phyloP scores from a whole-genome alignment of 768 basidiomycete species.

The Boletus reticulatus region DNA sequence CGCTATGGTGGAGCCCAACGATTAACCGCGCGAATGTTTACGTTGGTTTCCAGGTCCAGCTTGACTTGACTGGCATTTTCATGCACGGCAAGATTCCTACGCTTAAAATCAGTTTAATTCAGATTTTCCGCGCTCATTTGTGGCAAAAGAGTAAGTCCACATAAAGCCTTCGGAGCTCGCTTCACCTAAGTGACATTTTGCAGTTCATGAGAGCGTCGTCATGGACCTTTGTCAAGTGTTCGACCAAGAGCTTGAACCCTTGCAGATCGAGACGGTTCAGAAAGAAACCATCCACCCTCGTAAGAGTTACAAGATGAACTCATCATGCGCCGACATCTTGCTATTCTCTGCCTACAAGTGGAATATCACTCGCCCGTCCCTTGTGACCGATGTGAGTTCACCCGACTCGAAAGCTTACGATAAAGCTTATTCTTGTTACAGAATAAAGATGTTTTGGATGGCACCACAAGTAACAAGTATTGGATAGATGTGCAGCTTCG shows the following conservation, averaged over 20 bases:
- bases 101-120: constrained; percentile 97
- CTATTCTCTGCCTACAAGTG: constrained; percentile 97
- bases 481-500: constrained; percentile 96
- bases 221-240: constrained; percentile 99
- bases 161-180: constrained; percentile 3
- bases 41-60: constrained; percentile 99
- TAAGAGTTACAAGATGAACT: constrained; percentile 99
- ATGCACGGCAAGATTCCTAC: constrained; percentile 99
- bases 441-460: constrained; percentile 94
- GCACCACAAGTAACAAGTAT: constrained; percentile 98
- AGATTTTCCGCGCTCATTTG: constrained; percentile 99
- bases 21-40: constrained; percentile 99
- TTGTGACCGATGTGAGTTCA: constrained; percentile 81
- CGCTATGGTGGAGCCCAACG: constrained; percentile 98
- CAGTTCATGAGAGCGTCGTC: constrained; percentile 88
- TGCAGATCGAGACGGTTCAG: constrained; percentile 99
- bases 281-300: constrained; percentile 99
- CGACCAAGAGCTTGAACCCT: constrained; percentile 96
- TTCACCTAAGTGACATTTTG: constrained; percentile 11
- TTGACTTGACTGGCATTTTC: constrained; percentile 96
- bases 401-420: neutral
- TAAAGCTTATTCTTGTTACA: constrained; percentile 29
- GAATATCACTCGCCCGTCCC: constrained; percentile 95
- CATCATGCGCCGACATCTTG: constrained; percentile 97
- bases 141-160: constrained; percentile 94